phyloP scores from a whole-genome alignment of 1,284 basidiomycete species.

The Neolentinus lepideus region DNA sequence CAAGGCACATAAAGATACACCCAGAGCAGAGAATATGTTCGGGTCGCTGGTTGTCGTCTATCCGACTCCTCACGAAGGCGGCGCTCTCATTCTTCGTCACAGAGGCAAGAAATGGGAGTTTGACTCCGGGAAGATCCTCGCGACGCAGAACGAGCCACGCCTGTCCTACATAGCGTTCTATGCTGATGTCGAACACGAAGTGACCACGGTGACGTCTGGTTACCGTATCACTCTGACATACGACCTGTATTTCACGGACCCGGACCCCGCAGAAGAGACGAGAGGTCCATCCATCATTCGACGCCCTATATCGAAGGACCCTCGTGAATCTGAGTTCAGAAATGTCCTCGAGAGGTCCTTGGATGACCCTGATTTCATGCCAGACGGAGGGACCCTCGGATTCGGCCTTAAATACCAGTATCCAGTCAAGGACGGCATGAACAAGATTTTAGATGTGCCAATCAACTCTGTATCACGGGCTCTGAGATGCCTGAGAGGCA shows the following conservation, averaged over 20 bases:
- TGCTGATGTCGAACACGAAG: slow-evolving; percentile 33
- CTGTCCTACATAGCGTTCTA: slow-evolving; percentile 26
- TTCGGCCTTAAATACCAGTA: not conserved
- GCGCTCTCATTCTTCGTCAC: not conserved
- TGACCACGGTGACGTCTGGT: slow-evolving; percentile 28
- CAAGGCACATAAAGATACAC: slow-evolving; percentile 1
- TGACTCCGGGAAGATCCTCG: not conserved
- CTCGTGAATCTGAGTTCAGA: not conserved
- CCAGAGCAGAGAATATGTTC: no score
- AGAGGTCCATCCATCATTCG: no score
- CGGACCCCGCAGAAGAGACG: no score
- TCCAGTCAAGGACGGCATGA: not conserved
- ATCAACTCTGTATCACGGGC: not conserved
- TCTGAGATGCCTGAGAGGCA: not conserved
- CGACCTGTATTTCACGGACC: slow-evolving; percentile 22
- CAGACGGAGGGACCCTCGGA: not conserved
- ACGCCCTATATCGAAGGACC: not conserved
- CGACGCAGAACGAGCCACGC: slow-evolving; percentile 9
- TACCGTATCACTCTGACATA: slow-evolving; percentile 35
- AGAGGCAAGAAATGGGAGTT: not conserved
- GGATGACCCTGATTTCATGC: not conserved
- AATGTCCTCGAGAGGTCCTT: not conserved
- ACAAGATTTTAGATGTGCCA: not conserved
- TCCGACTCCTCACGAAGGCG: not conserved
- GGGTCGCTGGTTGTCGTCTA: not conserved